These are phyloP conservation scores for Fragilaria crotonensis DNA, from an alignment of 108 stramenopile genomes.

Conservation along the genomic window DNA sequence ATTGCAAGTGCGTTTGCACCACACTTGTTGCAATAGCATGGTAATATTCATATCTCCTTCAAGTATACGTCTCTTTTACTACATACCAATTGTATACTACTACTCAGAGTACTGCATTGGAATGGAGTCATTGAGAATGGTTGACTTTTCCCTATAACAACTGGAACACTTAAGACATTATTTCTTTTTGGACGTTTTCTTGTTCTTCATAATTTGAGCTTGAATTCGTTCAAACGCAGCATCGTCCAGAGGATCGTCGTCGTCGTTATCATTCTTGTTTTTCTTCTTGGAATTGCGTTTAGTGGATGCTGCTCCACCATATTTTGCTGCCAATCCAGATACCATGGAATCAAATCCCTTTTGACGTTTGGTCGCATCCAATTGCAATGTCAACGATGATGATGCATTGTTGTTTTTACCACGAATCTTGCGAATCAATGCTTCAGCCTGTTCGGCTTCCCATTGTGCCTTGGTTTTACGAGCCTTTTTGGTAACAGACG, in stretches of 20 bases:
- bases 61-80: too few species aligned
- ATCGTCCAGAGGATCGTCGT: conserved; percentile 53
- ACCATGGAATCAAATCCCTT: conserved; percentile 40
- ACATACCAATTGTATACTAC: too few species aligned
- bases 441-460: conserved; percentile 19
- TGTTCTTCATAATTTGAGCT: conserved; percentile 46
- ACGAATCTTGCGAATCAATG: conserved; percentile 58
- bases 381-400: conserved; percentile 9
- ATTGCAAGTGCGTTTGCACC: too few species aligned
- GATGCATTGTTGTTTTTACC: conserved; percentile 42
- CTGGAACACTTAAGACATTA: too few species aligned
- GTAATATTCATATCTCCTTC: too few species aligned
- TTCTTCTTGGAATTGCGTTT: too few species aligned
- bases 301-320: conserved; percentile 50
- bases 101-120: too few species aligned
- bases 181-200: too few species aligned
- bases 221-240: conserved; percentile 60
- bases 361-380: conserved; percentile 6
- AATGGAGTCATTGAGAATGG: too few species aligned
- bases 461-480: conserved; percentile 2
- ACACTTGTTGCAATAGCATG: too few species aligned
- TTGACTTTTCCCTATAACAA: too few species aligned
- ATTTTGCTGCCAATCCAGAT: conserved; percentile 49
- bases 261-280: conserved; percentile 30
- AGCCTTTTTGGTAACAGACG: conserved; percentile 16